phyloP scores from a whole-genome alignment of 306 rosid genomes.

The Arachis stenosperma region DNA sequence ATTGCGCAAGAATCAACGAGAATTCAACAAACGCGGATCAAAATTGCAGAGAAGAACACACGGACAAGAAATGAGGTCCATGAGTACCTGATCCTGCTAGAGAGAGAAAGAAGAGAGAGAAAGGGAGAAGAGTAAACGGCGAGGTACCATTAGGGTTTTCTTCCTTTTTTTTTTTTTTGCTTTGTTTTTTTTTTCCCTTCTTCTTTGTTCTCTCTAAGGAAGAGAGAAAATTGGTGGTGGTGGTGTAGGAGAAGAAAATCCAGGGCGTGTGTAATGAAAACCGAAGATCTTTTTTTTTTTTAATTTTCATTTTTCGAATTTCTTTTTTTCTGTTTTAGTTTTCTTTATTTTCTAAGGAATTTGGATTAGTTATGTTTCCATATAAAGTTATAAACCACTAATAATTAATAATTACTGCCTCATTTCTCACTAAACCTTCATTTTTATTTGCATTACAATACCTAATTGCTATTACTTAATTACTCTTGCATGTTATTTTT shows the following conservation, averaged over 20 bases:
- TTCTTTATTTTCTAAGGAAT: background rate
- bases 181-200: no score
- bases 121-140: conserved; percentile 32
- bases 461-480: no score
- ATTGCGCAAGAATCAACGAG: conserved; percentile 36
- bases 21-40: conserved; percentile 34
- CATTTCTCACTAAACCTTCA: background rate
- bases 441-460: no score
- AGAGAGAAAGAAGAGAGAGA: conserved; percentile 26
- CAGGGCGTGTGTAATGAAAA: conserved; percentile 38
- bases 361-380: background rate
- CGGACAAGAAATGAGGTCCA: conserved; percentile 26
- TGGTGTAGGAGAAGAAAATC: conserved; percentile 44
- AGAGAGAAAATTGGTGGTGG: conserved; percentile 39
- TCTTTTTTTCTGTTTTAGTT: background rate
- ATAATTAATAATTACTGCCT: background rate
- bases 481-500: no score
- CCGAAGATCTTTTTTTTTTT: conserved; percentile 29
- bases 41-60: conserved; percentile 20
- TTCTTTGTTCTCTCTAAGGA: background rate
- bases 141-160: conserved; percentile 67
- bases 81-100: conserved; percentile 62
- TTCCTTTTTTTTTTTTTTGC: background rate
- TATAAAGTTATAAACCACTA: background rate
- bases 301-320: conserved; percentile 1